Evolutionary conservation across 78 protist species (phyloP), one percentile per base, ranked within the genome.

Genomic region (Speleostelium caveatum): DNA sequence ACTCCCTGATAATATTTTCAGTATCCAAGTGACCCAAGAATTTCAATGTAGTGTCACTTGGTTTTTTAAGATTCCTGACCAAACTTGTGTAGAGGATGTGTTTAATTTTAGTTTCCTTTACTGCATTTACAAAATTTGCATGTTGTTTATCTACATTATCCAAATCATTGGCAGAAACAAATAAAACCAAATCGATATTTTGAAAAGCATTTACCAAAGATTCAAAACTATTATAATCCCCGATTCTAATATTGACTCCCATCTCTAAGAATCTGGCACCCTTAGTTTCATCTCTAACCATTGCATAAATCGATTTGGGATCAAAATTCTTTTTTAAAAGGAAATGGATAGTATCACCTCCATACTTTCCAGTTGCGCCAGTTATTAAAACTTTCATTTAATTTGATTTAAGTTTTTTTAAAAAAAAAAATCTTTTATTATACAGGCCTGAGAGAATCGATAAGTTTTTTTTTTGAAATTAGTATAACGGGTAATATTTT

Each of bases 381-480:
- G 83, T 73, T 38, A 73, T n/a, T 56, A 73, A 58, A 36, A 73
- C 58, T 35, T 22, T 5, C 80, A 73, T 73, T 67, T 30, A 19
- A 26, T 59, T n/a, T n/a, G n/a, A n/a, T n/a, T n/a, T n/a, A n/a
- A n/a, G n/a, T n/a, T n/a, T n/a, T n/a, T n/a, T n/a, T n/a, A n/a
- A n/a, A n/a, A n/a, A n/a, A n/a, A n/a, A n/a, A n/a, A n/a, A n/a
- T n/a, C n/a, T n/a, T n/a, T n/a, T n/a, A n/a, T n/a, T n/a, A n/a
- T n/a, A n/a, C n/a, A n/a, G n/a, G n/a, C n/a, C n/a, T n/a, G n/a
- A n/a, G n/a, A n/a, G n/a, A n/a, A n/a, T n/a, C n/a, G n/a, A n/a
- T n/a, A n/a, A n/a, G n/a, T n/a, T n/a, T n/a, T n/a, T n/a, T n/a
- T n/a, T n/a, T n/a, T n/a, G n/a, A n/a, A n/a, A n/a, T n/a, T n/a